A percentile compares a stretch with the other conserved stretches of the same genome.
Conservation (phyloP, 805 yeast species). For the Starmerella sp. region DNA sequence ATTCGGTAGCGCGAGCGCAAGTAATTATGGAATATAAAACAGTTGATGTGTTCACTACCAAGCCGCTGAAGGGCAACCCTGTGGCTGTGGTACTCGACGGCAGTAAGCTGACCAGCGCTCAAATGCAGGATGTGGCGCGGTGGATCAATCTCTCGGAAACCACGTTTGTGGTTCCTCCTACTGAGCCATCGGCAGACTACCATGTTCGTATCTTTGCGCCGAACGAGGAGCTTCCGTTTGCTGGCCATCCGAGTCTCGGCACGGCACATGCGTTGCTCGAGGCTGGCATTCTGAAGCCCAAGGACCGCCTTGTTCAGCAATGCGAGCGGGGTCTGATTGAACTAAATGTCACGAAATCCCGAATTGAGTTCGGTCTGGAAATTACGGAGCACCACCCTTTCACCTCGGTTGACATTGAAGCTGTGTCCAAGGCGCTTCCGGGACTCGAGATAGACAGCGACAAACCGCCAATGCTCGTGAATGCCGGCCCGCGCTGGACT, state of each 20-base stretch:
- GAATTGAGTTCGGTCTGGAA: constrained; percentile 8
- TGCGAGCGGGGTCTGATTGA: constrained; percentile 21
- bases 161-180: constrained; percentile 39
- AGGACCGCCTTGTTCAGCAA: constrained; percentile 18
- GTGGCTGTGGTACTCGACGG: constrained; percentile 42
- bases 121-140: constrained; percentile 40
- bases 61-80: constrained; percentile 40
- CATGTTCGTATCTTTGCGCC: constrained; percentile 42
- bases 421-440: neutral
- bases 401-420: neutral
- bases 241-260: constrained; percentile 57
- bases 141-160: constrained; percentile 57
- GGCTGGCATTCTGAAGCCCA: constrained; percentile 8
- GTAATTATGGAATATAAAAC: constrained; percentile 13
- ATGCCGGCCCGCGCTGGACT: constrained; percentile 15
- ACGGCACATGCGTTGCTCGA: constrained; percentile 17
- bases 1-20: too few species aligned
- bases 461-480: constrained; percentile 5
- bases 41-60: constrained; percentile 36
- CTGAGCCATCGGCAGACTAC: constrained; percentile 35
- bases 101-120: constrained; percentile 30
- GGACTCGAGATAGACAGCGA: neutral
- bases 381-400: neutral
- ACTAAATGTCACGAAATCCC: constrained; percentile 36
- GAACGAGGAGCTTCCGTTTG: constrained; percentile 42